Percentiles rank a stretch among this genome's conserved stretches.
These are phyloP conservation scores for Trichoderma koningii DNA, from an alignment of 2,329 filamentous ascomycete species.

Conservation along the genomic window DNA sequence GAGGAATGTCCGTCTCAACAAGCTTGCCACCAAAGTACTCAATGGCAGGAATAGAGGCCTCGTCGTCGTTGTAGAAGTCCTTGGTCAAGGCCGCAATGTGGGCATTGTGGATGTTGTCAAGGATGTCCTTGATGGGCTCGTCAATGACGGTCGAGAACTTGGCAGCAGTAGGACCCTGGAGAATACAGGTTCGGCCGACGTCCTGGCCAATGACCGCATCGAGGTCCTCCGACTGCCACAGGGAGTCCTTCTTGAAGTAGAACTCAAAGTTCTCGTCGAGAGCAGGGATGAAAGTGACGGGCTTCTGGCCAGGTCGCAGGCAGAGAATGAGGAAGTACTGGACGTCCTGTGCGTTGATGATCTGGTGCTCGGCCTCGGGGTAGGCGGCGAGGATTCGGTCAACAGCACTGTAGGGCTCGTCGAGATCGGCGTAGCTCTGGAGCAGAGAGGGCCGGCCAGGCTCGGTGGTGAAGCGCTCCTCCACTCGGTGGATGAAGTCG, in stretches of 20 bases:
- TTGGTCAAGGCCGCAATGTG: slow-evolving; percentile 79
- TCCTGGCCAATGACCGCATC: slow-evolving; percentile 96
- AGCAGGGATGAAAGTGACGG: slow-evolving; percentile 92
- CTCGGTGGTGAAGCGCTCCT: slow-evolving; percentile 86
- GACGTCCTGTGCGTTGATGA: slow-evolving; percentile 97
- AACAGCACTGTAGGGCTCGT: slow-evolving; percentile 76
- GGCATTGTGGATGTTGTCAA: slow-evolving; percentile 84
- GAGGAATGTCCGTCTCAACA: slow-evolving; percentile 68
- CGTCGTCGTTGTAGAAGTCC: slow-evolving; percentile 78
- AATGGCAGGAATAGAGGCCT: slow-evolving; percentile 74
- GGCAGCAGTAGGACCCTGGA: slow-evolving; percentile 90
- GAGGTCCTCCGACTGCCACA: slow-evolving; percentile 98
- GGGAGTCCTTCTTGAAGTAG: slow-evolving; percentile 99
- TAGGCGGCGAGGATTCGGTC: slow-evolving; percentile 80
- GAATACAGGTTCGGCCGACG: slow-evolving; percentile 91
- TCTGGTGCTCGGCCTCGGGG: slow-evolving; percentile 81
- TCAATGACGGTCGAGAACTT: slow-evolving; percentile 88
- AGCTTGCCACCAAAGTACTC: slow-evolving; percentile 96
- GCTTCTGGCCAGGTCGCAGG: slow-evolving; percentile 90
- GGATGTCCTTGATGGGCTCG: slow-evolving; percentile 91
- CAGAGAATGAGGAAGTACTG: slow-evolving; percentile 95
- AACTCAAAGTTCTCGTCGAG: slow-evolving; percentile 97
- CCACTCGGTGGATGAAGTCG: slow-evolving; percentile 94
- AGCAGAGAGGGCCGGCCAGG: slow-evolving; percentile 76
- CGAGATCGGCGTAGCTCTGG: slow-evolving; percentile 86